Base-by-base conservation (phyloP, 257 asterid genomes). In the Solanum rostratum region DNA sequence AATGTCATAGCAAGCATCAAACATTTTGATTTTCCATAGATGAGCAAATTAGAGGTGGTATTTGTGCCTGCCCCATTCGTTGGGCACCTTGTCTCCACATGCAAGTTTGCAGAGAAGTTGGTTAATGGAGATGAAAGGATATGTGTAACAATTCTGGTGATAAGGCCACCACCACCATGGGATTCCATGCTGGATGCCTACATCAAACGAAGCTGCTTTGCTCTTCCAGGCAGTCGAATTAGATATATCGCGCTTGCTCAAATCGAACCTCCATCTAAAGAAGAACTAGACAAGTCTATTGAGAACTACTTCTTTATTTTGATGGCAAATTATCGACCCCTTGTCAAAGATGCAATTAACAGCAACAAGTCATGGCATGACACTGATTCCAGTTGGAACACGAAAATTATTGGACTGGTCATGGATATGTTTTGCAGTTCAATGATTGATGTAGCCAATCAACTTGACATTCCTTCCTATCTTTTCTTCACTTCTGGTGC, bases 111-210 rank as follows among this genome's bases (percentile, higher is more conserved):
- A 0, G 85, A 87, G 45, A 30, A 57, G 0, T 55, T 87, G 24
- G 65, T 79, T 1, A 52, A 30, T 6, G 65, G 62, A 85, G 80
- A 70, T 8, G 68, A 84, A 9, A 71, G 87, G n/a, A 15, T 87
- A 10, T 81, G 80, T 41, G 54, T 73, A 12, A 84, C 85, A 43
- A 15, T 87, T 33, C 84, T 87, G 22, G 12, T 87, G 43, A 84
- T 81, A 62, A 80, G 65, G 24, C 76, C 71, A 2, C 85, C 85
- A 2, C 18, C 53, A 46, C 81, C 81, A 24, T 24, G 10, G 27
- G 60, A 49, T 49, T 10, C 27, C 22, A 54, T 29, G 7, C 24
- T 43, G 29, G n/a, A 54, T 7, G 55, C 59, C 1, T 50, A 74
- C 9, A 53, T 66, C 37, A 37, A 22, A 18, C 68, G 79, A 54